A percentile compares a stretch with the other conserved stretches of the same genome.
Conservation (phyloP, 176 grass and related monocot genomes). For the Calamus simplicifolius region DNA sequence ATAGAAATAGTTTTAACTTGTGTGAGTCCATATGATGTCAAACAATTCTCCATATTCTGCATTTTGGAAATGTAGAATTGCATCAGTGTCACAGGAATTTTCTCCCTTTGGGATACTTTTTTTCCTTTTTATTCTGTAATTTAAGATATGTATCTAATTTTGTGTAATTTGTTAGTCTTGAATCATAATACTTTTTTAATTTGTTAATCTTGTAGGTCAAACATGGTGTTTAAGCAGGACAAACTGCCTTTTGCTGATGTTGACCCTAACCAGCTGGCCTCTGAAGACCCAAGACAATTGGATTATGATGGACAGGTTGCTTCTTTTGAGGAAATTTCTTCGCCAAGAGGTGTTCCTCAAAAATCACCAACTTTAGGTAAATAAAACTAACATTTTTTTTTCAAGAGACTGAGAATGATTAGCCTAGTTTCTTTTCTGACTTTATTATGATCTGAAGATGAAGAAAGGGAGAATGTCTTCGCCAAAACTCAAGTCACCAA, state of each 20-base stretch:
- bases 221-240: slow-evolving; percentile 48
- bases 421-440: slow-evolving; percentile 18
- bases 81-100: no score
- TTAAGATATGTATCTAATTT: no score
- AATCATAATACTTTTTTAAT: no score
- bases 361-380: slow-evolving; percentile 43
- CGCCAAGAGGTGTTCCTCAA: slow-evolving; percentile 1
- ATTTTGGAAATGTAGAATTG: no score
- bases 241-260: slow-evolving; percentile 20
- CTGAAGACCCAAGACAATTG: slow-evolving; percentile 27
- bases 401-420: slow-evolving; percentile 12
- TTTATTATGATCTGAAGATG: slow-evolving; percentile 22
- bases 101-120: no score
- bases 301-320: slow-evolving; percentile 15
- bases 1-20: no score
- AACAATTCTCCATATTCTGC: no score
- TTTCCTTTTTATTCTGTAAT: no score
- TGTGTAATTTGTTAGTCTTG: no score
- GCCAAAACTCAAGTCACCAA: background rate
- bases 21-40: no score
- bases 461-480: slow-evolving; percentile 25
- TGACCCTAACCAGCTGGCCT: slow-evolving; percentile 30
- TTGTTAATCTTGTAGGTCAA: slow-evolving; percentile 33
- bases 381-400: background rate
- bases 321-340: slow-evolving; percentile 25